Conservation (phyloP, 371 early-diverging fungal species). For the Mucor indicus region DNA sequence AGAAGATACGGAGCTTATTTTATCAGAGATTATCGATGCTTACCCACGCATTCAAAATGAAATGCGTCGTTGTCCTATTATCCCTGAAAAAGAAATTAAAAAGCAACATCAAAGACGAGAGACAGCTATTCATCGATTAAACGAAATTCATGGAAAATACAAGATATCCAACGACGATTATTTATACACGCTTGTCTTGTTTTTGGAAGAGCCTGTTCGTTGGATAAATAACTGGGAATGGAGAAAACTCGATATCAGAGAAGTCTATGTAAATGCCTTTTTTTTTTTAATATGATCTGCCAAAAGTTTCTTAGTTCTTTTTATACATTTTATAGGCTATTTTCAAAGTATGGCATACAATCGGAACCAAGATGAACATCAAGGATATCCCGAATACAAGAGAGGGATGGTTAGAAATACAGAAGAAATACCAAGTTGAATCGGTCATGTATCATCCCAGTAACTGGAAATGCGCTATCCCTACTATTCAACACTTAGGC, state of each 20-base stretch:
- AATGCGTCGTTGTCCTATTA: slow-evolving; percentile 13
- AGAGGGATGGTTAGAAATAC: slow-evolving; percentile 34
- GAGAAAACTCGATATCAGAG: slow-evolving; percentile 38
- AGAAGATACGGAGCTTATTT: slow-evolving; percentile 49
- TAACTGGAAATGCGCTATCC: slow-evolving; percentile 24
- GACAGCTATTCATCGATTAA: slow-evolving; percentile 37
- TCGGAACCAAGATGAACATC: slow-evolving; percentile 44
- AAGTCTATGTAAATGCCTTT: slow-evolving; percentile 34
- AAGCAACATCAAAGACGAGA: slow-evolving; percentile 31
- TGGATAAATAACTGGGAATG: slow-evolving; percentile 52
- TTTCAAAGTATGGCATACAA: slow-evolving; percentile 41
- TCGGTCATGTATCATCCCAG: slow-evolving; percentile 20
- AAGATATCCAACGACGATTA: slow-evolving; percentile 50
- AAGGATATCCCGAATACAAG: slow-evolving; percentile 49
- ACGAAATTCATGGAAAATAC: slow-evolving; percentile 52
- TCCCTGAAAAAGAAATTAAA: slow-evolving; percentile 18
- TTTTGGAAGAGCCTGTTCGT: slow-evolving; percentile 41
- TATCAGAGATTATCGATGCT: slow-evolving; percentile 38
- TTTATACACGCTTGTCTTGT: slow-evolving; percentile 44
- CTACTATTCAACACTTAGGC: slow-evolving; percentile 19
- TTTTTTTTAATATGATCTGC: background rate
- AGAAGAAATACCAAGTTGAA: slow-evolving; percentile 18
- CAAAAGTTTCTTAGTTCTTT: background rate
- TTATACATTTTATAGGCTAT: slow-evolving; percentile 15
- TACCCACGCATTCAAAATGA: slow-evolving; percentile 38